Evolutionary conservation across 2,329 filamentous ascomycete genomes (phyloP), one percentile per base, ranked within the genome.

Genomic region (Alternaria sp.): DNA sequence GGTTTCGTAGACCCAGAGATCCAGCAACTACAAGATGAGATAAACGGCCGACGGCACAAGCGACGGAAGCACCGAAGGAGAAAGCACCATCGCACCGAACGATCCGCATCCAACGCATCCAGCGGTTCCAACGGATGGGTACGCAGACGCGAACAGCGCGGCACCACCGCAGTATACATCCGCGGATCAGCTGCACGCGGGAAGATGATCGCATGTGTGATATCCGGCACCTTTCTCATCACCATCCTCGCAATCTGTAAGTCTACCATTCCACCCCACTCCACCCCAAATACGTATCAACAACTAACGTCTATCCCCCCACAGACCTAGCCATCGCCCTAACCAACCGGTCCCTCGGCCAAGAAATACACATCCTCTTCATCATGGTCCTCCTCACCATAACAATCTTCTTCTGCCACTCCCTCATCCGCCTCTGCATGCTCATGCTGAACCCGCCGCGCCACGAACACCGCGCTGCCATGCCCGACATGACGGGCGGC

Each of bases 391-490:
- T 96, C 61, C 81, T 96, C 55, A 83, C 90, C 56, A 86, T 90
- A 32, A 89, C 90, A 2, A 88, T 95, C 68, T 89, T 96, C 80
- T 96, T 97, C 84, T 91, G 89, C 73, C 92, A 96, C 79, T 88
- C 89, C 45, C 81, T 96, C 15, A 87, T 96, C 61, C 89, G 91
- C 17, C 84, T 96, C 5, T 90, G 88, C 78, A 86, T 96, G 80
- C 79, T 91, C 51, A 79, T 90, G 13, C 80, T 89, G 58, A 85
- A 84, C 36, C 84, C 84, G 5, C 68, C 68, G 3, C 25, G 56
- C 47, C 63, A 70, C 40, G 47, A 60, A 52, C 43, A 73, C 19
- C 73, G 71, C 11, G 77, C 75, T 23, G 73, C 66, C 40, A 77
- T 84, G 55, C 83, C 82, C 12, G 82, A 85, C 47, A 84, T 87